Evolutionary conservation across 768 basidiomycete genomes (phyloP), one percentile per base, ranked within the genome.

Genomic region (Leccinum barrowsii): DNA sequence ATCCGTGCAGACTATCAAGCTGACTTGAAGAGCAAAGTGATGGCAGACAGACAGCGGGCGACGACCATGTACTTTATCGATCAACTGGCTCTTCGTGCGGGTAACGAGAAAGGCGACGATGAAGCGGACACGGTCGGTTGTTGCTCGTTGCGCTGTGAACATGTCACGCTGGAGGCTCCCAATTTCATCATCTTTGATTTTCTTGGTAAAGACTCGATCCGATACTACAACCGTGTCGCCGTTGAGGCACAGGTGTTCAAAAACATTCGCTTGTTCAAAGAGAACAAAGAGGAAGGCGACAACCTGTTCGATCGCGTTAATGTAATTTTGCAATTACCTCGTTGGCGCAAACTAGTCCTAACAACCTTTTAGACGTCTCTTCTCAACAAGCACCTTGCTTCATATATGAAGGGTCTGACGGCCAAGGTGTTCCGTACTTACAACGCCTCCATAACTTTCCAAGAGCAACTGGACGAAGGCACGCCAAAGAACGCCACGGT

Each of bases 341-440:
- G 19, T 30, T 35, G 42, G n/a, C n/a, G 42, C 32, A 19, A 46
- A 52, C 65, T 76, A 40, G 72, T 60, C 13, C 52, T 56, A 55
- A 54, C 30, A 7, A 12, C 10, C 55, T 58, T 10, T 52, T 72
- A 97, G 92, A 93, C 97, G 2, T 77, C 82, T 7, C 78, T 80
- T 7, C 76, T 99, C 59, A 99, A 99, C 77, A 95, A 94, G 71
- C 94, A 98, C 73, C 80, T 99, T 59, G 85, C 84, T 48, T 84
- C 82, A 28, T 94, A 96, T 73, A 99, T 98, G 97, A 92, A 94
- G 61, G 97, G 97, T 17, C 82, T 99, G 26, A 96, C 97, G 0
- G 97, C 97, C 58, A 99, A 99, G 73, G 97, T 99, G 26, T 99
- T 99, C 81, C 96, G 97, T 93, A 99, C 97, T 53, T 99, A 91